Evolutionary conservation across 2,329 filamentous ascomycete species (phyloP).

Genomic region (Lachnellula cervina): DNA sequence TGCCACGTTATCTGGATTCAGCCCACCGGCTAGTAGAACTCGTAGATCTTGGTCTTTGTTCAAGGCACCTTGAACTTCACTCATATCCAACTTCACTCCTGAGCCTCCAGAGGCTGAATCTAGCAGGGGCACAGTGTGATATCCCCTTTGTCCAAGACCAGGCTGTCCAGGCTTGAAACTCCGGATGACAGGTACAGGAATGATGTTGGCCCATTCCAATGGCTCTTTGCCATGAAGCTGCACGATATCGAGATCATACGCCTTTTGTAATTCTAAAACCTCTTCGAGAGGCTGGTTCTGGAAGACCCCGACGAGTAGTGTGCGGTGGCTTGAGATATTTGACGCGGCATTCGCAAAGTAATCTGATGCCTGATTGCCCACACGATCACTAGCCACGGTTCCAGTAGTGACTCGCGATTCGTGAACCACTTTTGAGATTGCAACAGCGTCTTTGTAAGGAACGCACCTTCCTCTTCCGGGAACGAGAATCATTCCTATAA

Average conservation of each 20-base stretch:
- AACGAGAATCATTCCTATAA: constrained; percentile 90
- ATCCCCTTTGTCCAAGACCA: constrained; percentile 63
- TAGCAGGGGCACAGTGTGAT: constrained; percentile 76
- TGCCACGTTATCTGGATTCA: constrained; percentile 74
- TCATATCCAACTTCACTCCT: constrained; percentile 70
- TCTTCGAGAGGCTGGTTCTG: constrained; percentile 83
- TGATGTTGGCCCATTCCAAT: constrained; percentile 81
- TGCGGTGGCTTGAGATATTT: constrained; percentile 50
- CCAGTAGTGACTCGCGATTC: constrained; percentile 28
- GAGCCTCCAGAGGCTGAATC: constrained; percentile 82
- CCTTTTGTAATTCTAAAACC: constrained; percentile 70
- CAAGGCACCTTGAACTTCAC: constrained; percentile 63
- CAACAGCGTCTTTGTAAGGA: constrained; percentile 68
- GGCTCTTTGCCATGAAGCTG: constrained; percentile 92
- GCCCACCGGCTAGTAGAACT: constrained; percentile 78
- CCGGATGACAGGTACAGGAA: constrained; percentile 87
- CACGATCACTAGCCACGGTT: constrained; percentile 23
- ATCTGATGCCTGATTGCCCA: constrained; percentile 45
- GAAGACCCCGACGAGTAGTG: constrained; percentile 89
- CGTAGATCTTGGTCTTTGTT: constrained; percentile 64
- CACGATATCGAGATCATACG: constrained; percentile 77
- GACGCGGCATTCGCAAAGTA: constrained; percentile 62
- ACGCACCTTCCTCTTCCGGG: constrained; percentile 77
- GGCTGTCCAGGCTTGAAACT: constrained; percentile 71
- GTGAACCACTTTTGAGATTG: constrained; percentile 77